Evolutionary conservation across 2,329 filamentous ascomycete genomes (phyloP), one percentile per base, ranked within the genome.

Genomic region (Fusarium setosum): DNA sequence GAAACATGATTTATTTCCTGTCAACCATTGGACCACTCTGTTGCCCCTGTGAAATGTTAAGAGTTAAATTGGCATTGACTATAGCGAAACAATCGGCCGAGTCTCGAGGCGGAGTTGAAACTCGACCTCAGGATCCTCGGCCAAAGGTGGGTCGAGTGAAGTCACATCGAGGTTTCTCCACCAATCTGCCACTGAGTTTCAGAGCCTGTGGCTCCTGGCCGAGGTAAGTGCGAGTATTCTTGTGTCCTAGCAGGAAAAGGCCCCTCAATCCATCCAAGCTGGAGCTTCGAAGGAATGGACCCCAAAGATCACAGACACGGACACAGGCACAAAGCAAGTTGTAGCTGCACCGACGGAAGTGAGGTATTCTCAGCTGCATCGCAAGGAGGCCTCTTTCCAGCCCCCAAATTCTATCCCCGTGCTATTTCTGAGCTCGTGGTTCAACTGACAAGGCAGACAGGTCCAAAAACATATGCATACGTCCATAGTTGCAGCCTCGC

Each of bases 381-480:
- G 20, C 47, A 51, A 50, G 53, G 69, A 71, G 69, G 69, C 69
- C 69, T 71, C 69, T 64, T 61, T 58, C 52, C 45, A 51, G 42
- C 32, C 29, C 47, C 44, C 18, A n/a, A n/a, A 45, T 41, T 21
- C 56, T 23, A n/a, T n/a, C n/a, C n/a, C n/a, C n/a, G n/a, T n/a
- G n/a, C 35, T 23, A 60, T 26, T 48, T 32, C 41, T 55, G 29
- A 41, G 40, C 40, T 35, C 12, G 45, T 47, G 44, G 56, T 57
- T 21, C 35, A 49, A 55, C 54, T 60, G 41, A 63, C 59, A 58
- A 72, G 67, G 68, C 65, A 70, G 68, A 70, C 63, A 57, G 34
- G 38, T 31, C 21, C 45, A 49, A 57, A 61, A 49, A 35, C 26
- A 42, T 31, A 47, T 31, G 18, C 32, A 52, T 42, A 42, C 13